Percentiles rank a stretch among this genome's conserved stretches.
These are phyloP conservation scores for Cyberlindnera maritima DNA, from an alignment of 805 yeast genomes.

Conservation along the genomic window DNA sequence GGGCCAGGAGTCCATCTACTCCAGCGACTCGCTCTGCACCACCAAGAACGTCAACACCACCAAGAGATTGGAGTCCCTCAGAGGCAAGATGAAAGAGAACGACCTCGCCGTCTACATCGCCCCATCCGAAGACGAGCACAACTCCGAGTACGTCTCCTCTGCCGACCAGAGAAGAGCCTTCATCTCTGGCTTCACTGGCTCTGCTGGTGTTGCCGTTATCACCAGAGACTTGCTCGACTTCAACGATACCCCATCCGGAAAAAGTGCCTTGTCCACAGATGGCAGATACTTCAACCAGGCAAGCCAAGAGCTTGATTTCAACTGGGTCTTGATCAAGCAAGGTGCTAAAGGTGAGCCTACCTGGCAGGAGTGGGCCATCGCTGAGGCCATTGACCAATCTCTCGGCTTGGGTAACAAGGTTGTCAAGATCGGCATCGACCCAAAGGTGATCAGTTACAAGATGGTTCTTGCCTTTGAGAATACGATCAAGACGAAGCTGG, in stretches of 20 bases:
- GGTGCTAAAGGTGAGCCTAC: constrained; percentile 67
- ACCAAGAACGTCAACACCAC: constrained; percentile 52
- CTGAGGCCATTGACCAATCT: constrained; percentile 46
- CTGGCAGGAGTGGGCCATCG: constrained; percentile 79
- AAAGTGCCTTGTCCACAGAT: constrained; percentile 86
- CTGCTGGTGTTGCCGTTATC: constrained; percentile 90
- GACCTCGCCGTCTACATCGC: constrained; percentile 72
- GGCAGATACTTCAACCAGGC: constrained; percentile 96
- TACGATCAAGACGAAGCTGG: constrained; percentile 28
- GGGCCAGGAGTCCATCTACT: constrained; percentile 33
- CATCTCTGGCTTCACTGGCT: constrained; percentile 87
- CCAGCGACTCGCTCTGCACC: constrained; percentile 37
- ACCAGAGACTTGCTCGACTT: constrained; percentile 46
- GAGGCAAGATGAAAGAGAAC: constrained; percentile 60
- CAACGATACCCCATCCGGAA: constrained; percentile 47
- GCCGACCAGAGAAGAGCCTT: constrained; percentile 82
- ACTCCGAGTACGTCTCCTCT: constrained; percentile 80
- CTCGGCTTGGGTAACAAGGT: constrained; percentile 37
- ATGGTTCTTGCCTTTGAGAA: constrained; percentile 30
- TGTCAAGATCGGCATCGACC: constrained; percentile 76
- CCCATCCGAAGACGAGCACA: constrained; percentile 92
- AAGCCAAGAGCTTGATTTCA: constrained; percentile 68
- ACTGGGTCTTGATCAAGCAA: constrained; percentile 80
- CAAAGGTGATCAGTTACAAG: constrained; percentile 59
- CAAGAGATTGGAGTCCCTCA: constrained; percentile 54